Conservation (phyloP, 169 alveolate genomes). For the Plasmodium inui region DNA sequence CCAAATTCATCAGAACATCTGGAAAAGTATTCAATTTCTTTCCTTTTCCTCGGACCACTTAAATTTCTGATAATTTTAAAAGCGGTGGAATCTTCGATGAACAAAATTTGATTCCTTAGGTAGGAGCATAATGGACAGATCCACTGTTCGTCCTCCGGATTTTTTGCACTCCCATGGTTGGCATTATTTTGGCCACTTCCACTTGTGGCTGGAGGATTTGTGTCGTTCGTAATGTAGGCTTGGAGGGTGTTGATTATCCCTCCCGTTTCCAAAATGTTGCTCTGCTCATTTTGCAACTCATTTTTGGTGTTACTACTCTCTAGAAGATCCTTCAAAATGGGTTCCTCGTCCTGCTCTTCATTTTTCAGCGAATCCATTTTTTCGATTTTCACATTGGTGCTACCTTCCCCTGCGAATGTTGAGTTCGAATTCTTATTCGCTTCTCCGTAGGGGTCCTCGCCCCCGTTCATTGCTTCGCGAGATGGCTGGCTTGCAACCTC, state of each 20-base stretch:
- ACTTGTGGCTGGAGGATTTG: background rate
- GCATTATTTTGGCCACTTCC: conserved; percentile 2
- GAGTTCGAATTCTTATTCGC: background rate
- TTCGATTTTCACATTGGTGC: conserved; percentile 49
- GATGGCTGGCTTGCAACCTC: background rate
- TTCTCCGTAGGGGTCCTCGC: background rate
- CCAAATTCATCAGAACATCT: conserved; percentile 26
- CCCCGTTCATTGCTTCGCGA: background rate
- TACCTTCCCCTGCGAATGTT: background rate
- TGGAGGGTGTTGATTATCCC: background rate
- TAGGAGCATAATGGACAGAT: conserved; percentile 83
- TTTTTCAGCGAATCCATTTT: conserved; percentile 56
- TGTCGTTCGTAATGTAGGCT: background rate
- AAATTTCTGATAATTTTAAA: conserved; percentile 78
- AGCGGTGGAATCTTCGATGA: conserved; percentile 79
- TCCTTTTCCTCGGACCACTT: conserved; percentile 82
- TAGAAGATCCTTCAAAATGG: background rate
- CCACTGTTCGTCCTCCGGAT: conserved; percentile 86
- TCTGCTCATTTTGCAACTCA: background rate
- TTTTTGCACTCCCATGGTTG: background rate
- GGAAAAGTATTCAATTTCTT: conserved; percentile 75
- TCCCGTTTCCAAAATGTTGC: background rate
- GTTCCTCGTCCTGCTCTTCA: conserved; percentile 62
- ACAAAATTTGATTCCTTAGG: conserved; percentile 80
- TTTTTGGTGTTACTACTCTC: background rate